A percentile compares a stretch with the other conserved stretches of the same genome.
Evolutionary conservation across 305 asterid species (phyloP).

Genomic region (Fraxinus albicans): DNA sequence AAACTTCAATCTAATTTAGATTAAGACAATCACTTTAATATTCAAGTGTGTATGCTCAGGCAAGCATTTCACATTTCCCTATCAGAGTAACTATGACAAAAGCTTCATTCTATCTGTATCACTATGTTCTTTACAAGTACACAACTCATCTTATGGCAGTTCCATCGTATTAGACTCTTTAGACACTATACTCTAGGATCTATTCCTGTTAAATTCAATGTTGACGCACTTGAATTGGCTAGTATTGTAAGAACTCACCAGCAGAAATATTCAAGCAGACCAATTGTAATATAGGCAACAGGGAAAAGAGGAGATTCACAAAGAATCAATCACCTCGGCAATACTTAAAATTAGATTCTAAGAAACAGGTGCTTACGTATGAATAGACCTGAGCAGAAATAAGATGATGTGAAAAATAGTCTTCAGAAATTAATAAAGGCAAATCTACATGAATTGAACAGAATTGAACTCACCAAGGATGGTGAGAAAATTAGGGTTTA

Average conservation of each 20-base stretch:
- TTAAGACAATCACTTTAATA: neutral
- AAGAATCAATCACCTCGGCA: slow-evolving; percentile 41
- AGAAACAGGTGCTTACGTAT: neutral
- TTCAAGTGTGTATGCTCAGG: neutral
- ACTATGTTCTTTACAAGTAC: too few relatives aligned
- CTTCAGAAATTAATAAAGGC: neutral
- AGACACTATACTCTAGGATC: too few relatives aligned
- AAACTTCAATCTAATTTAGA: neutral
- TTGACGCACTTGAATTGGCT: too few relatives aligned
- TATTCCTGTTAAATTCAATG: too few relatives aligned
- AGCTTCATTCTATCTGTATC: neutral
- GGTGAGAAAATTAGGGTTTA: slow-evolving; percentile 29
- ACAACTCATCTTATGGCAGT: too few relatives aligned
- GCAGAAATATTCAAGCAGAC: too few relatives aligned
- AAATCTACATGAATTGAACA: slow-evolving; percentile 2
- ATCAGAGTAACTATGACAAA: slow-evolving; percentile 79
- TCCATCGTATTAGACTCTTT: too few relatives aligned
- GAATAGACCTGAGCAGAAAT: neutral
- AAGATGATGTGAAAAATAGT: neutral
- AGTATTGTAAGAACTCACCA: too few relatives aligned
- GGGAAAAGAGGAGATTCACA: slow-evolving; percentile 44
- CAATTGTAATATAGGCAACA: slow-evolving; percentile 30
- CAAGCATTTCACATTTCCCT: slow-evolving; percentile 17
- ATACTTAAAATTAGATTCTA: neutral
- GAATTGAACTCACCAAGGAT: slow-evolving; percentile 22